Percentiles rank a stretch among this genome's conserved stretches.
phyloP scores from a whole-genome alignment of 768 basidiomycete genomes.

The Leccinellum rugosiceps region DNA sequence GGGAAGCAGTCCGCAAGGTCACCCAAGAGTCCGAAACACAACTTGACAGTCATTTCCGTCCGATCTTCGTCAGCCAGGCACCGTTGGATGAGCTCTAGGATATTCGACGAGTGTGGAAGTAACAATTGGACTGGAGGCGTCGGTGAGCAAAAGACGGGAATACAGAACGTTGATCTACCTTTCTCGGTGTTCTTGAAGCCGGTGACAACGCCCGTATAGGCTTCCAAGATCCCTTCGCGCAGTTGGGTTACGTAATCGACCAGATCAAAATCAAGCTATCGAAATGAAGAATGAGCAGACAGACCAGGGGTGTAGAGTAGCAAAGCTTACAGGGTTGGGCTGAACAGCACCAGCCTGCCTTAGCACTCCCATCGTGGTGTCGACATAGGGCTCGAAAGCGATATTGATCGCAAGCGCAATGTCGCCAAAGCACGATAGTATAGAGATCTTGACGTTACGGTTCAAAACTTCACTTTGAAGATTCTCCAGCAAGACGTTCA shows the following conservation, averaged over 20 bases:
- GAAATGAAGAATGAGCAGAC: constrained; percentile 3
- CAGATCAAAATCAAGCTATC: constrained; percentile 79
- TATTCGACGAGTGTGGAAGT: constrained; percentile 63
- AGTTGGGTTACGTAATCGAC: constrained; percentile 89
- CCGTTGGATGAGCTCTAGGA: constrained; percentile 80
- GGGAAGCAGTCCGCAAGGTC: constrained; percentile 91
- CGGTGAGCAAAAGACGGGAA: neutral
- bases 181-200: constrained; percentile 84
- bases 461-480: constrained; percentile 87
- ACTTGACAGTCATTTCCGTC: constrained; percentile 69
- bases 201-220: constrained; percentile 92
- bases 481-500: constrained; percentile 89
- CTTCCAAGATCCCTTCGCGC: constrained; percentile 94
- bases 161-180: constrained; percentile 38
- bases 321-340: constrained; percentile 72
- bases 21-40: constrained; percentile 84
- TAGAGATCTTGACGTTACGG: constrained; percentile 95
- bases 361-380: constrained; percentile 87
- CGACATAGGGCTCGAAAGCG: constrained; percentile 83
- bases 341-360: constrained; percentile 86
- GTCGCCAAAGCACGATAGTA: constrained; percentile 94
- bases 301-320: neutral
- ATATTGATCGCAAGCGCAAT: constrained; percentile 90
- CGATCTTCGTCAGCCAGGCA: constrained; percentile 80
- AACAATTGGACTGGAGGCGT: constrained; percentile 33